These are phyloP conservation scores for Nakazawaea siamensis DNA, from an alignment of 805 yeast species.

Conservation along the genomic window DNA sequence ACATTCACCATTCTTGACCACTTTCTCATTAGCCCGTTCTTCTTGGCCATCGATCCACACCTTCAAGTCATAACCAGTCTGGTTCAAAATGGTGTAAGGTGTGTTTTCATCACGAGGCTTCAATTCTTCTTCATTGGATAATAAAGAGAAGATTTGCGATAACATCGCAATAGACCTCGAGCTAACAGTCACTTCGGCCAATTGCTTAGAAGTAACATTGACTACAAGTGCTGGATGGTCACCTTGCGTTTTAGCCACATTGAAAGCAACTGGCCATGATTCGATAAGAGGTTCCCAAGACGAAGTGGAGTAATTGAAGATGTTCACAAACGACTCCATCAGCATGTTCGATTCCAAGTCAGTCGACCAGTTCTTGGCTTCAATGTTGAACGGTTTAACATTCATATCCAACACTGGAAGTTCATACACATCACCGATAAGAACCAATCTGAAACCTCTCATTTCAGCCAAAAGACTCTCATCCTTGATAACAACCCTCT, in stretches of 20 bases:
- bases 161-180: conserved; percentile 73
- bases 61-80: conserved; percentile 76
- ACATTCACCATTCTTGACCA: conserved; percentile 38
- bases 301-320: conserved; percentile 82
- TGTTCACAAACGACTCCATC: conserved; percentile 59
- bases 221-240: conserved; percentile 35
- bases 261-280: conserved; percentile 74
- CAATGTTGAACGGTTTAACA: conserved; percentile 57
- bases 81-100: conserved; percentile 75
- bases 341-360: conserved; percentile 64
- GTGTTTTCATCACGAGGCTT: conserved; percentile 70
- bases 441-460: conserved; percentile 72
- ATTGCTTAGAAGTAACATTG: conserved; percentile 66
- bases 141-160: conserved; percentile 55
- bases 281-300: conserved; percentile 95
- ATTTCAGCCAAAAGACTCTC: conserved; percentile 60
- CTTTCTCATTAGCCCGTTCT: conserved; percentile 18
- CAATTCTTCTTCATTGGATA: conserved; percentile 42
- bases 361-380: conserved; percentile 80
- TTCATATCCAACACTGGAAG: conserved; percentile 78
- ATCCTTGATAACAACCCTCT: conserved; percentile 42
- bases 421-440: conserved; percentile 88
- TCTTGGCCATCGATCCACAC: conserved; percentile 65
- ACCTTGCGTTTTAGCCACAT: conserved; percentile 33
- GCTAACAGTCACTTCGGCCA: conserved; percentile 76